A percentile compares a stretch with the other conserved stretches of the same genome.
Evolutionary conservation across 176 grass and related monocot genomes (phyloP).

Genomic region (Carex parvula): DNA sequence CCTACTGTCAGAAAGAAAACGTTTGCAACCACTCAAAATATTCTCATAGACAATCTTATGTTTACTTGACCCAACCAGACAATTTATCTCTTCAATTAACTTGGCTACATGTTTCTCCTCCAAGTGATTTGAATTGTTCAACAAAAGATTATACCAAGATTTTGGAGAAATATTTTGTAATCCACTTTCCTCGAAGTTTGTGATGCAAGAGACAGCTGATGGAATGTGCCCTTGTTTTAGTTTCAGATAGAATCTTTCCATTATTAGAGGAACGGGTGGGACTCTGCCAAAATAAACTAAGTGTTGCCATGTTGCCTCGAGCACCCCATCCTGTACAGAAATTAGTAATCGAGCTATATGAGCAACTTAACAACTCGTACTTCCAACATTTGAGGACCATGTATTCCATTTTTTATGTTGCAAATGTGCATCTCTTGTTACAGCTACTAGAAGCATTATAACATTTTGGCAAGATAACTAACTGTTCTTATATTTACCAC

Average conservation of each 20-base stretch:
- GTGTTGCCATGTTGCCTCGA: constrained; percentile 67
- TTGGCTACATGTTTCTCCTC: constrained; percentile 42
- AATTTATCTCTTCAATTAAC: constrained; percentile 45
- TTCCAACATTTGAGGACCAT: neutral
- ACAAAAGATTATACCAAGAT: constrained; percentile 70
- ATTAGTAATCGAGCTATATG: constrained; percentile 17
- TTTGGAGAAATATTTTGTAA: constrained; percentile 45
- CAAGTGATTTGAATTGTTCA: constrained; percentile 31
- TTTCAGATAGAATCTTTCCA: constrained; percentile 91
- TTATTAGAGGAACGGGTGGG: constrained; percentile 63
- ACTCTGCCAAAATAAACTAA: constrained; percentile 42
- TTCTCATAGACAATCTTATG: constrained; percentile 42
- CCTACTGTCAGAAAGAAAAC: constrained; percentile 43
- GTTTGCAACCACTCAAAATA: constrained; percentile 52
- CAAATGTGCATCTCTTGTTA: neutral
- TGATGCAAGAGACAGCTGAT: constrained; percentile 49
- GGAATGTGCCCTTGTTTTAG: constrained; percentile 52
- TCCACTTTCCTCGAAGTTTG: constrained; percentile 46
- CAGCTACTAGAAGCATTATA: constrained; percentile 1
- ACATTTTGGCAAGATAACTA: neutral
- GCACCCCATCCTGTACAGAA: constrained; percentile 46
- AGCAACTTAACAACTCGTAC: constrained; percentile 14
- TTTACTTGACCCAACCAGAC: constrained; percentile 28
- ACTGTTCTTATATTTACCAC: neutral
- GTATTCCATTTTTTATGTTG: neutral